Base-by-base conservation (phyloP, 768 basidiomycete species). In the Rubroboletus satanas region DNA sequence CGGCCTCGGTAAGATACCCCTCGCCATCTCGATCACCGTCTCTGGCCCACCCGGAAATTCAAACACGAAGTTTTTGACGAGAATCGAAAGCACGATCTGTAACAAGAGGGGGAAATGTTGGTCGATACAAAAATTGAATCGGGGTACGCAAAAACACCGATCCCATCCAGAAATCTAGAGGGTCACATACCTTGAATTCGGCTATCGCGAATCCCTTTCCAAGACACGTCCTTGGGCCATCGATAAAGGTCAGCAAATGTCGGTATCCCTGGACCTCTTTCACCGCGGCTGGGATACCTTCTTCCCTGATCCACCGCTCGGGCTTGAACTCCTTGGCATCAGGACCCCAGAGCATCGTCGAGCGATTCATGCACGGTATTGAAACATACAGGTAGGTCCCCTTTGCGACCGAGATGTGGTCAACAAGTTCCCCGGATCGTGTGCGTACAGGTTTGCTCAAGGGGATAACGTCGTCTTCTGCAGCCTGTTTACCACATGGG, bases 251-350 rank as follows among this genome's bases (percentile, higher is more conserved):
- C 17, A 44, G 5, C 2, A 44, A 17, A 44, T 44, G 26, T 5
- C 43, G 43, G 26, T 44, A 26, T 28, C 26, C 26, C 17, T 44
- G 43, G 14, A 44, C 17, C 15, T 44, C 43, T 33, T 83, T 75
- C 0, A 75, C 74, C 29, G 44, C 43, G n/a, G 41, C 45, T 2
- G 63, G 60, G 8, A 65, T 59, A 1, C 69, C 66, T 14, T 67
- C 68, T 5, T 69, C 66, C 5, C 59, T 59, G 9, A 88, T 69
- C 87, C 88, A 89, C 6, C 87, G 74, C 51, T 83, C 82, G 0
- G 87, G 87, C 38, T 78, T 73, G 66, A 83, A 90, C 45, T 76
- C 76, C 23, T 76, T 74, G 4, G 83, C 78, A 53, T 83, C 78
- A 0, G 73, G 62, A 2, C 87, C 87, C 87, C 88, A 89, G 32